These are phyloP conservation scores for Triangularia verruculosa DNA, from an alignment of 2,329 filamentous ascomycete genomes.

Conservation along the genomic window DNA sequence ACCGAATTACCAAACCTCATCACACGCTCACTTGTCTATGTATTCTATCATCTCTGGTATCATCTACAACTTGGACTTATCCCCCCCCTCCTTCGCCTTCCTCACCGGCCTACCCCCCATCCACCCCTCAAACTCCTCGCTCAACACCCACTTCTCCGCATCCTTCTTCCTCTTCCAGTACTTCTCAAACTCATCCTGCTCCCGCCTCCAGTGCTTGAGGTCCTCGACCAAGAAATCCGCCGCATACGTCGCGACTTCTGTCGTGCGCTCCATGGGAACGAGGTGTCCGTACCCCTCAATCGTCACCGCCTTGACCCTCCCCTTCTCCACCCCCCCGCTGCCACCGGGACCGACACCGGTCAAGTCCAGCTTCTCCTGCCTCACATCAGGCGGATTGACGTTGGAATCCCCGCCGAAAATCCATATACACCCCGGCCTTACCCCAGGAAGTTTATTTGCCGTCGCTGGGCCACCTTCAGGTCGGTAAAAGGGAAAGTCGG, in stretches of 20 bases:
- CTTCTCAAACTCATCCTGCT: constrained; percentile 55
- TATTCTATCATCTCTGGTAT: not conserved
- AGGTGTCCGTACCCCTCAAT: constrained; percentile 71
- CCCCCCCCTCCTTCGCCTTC: constrained; percentile 16
- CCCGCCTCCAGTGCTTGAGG: constrained; percentile 53
- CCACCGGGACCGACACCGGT: constrained; percentile 67
- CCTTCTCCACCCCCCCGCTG: constrained; percentile 60
- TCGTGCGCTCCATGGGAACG: constrained; percentile 76
- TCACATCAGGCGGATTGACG: constrained; percentile 50
- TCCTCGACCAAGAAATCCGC: constrained; percentile 57
- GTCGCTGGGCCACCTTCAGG: constrained; percentile 59
- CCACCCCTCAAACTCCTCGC: constrained; percentile 53
- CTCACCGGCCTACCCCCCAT: constrained; percentile 33
- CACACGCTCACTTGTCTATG: no score
- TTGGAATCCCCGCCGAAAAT: constrained; percentile 62
- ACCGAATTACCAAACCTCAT: not conserved
- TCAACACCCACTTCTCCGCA: constrained; percentile 55
- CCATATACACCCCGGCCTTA: constrained; percentile 67
- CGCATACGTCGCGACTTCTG: constrained; percentile 59
- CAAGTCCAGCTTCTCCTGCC: constrained; percentile 57
- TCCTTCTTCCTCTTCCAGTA: constrained; percentile 49
- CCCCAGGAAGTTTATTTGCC: constrained; percentile 53
- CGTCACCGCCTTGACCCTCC: constrained; percentile 63
- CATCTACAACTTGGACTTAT: not conserved
- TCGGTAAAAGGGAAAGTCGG: constrained; percentile 61